Conservation (phyloP, 768 basidiomycete species). For the Naganishia vishniacii region DNA sequence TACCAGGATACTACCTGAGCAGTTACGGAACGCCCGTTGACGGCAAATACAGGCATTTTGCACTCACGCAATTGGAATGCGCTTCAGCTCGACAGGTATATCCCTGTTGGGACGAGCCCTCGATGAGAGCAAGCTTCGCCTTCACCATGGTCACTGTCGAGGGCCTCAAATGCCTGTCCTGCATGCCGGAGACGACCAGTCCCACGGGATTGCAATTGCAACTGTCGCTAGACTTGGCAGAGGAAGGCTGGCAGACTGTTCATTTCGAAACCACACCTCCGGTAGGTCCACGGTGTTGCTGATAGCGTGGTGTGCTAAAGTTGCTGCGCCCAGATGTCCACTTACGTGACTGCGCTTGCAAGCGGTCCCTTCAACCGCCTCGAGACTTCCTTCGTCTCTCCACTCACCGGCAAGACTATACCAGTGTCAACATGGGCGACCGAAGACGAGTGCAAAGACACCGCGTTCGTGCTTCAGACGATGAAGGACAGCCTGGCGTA, state of each 20-base stretch:
- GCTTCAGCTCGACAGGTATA: not conserved
- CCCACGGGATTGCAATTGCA: not conserved
- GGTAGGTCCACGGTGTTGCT: not conserved
- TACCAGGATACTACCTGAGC: not conserved
- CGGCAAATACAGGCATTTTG: not conserved
- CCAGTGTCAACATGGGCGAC: not conserved
- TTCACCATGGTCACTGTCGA: not conserved
- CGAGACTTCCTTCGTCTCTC: not conserved
- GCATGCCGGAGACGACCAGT: constrained; percentile 10
- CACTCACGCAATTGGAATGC: not conserved
- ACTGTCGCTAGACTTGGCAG: not conserved
- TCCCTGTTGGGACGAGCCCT: constrained; percentile 17
- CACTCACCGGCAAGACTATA: not conserved
- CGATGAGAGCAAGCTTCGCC: constrained; percentile 5
- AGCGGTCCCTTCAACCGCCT: not conserved
- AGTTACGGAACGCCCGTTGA: not conserved
- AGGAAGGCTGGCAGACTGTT: not conserved
- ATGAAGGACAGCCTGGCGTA: constrained; percentile 1
- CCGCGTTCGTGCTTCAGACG: not conserved
- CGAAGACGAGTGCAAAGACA: not conserved
- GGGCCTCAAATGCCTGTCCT: not conserved
- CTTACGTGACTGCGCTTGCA: not conserved
- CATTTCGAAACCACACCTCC: constrained; percentile 13
- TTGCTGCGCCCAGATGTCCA: not conserved
- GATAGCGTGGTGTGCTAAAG: no score